phyloP scores from a whole-genome alignment of 2,329 filamentous ascomycete species.

The Verticillium dahliae region DNA sequence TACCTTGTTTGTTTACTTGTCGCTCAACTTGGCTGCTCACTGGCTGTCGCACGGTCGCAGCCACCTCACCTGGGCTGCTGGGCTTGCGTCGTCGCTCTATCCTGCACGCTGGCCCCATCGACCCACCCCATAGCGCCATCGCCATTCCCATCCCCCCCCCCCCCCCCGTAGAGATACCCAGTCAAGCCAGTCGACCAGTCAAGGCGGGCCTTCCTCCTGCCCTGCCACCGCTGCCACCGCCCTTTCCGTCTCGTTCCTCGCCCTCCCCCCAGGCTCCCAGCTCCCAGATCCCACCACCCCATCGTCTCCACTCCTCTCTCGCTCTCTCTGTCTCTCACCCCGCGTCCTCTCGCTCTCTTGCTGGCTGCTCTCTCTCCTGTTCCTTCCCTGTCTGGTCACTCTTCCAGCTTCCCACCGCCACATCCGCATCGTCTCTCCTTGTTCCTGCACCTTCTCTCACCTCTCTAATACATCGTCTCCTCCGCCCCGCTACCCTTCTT shows the following conservation, averaged over 20 bases:
- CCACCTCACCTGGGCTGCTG: not conserved
- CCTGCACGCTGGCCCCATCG: slow-evolving; percentile 2
- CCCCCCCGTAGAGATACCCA: not conserved
- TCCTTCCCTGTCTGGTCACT: slow-evolving; percentile 22
- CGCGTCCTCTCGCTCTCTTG: too few species aligned
- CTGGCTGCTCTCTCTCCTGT: slow-evolving; percentile 18
- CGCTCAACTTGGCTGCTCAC: not conserved
- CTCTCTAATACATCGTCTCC: slow-evolving; percentile 4
- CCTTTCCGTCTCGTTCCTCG: not conserved
- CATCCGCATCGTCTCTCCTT: slow-evolving; percentile 14
- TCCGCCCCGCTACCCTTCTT: slow-evolving; percentile 11
- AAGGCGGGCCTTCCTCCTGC: not conserved
- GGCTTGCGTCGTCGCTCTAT: not conserved
- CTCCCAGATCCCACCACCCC: slow-evolving; percentile 18
- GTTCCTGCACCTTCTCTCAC: not conserved
- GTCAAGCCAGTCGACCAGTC: slow-evolving; percentile 1
- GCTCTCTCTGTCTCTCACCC: slow-evolving; percentile 18
- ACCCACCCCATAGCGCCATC: slow-evolving; percentile 5
- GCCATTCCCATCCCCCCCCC: slow-evolving; percentile 5
- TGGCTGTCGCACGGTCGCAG: not conserved
- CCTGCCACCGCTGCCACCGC: not conserved
- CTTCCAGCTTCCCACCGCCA: slow-evolving; percentile 16
- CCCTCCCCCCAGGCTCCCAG: slow-evolving; percentile 10
- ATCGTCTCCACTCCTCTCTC: slow-evolving; percentile 17
- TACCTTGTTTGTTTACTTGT: not conserved